Conservation (phyloP, 257 asterid genomes). For the Leptodermis oblonga region DNA sequence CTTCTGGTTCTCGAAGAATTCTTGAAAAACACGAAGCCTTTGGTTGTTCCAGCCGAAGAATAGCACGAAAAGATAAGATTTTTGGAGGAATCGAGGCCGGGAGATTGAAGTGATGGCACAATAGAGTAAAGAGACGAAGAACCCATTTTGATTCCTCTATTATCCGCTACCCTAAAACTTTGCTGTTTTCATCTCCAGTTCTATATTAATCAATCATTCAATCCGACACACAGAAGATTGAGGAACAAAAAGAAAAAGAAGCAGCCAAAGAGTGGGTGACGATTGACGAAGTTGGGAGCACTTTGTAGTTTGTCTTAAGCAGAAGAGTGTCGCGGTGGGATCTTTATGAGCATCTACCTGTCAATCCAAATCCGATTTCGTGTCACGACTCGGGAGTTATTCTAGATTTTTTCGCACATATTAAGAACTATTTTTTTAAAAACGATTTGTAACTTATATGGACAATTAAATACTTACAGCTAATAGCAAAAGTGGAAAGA, state of each 20-base stretch:
- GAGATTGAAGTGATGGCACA: slow-evolving; percentile 27
- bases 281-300: neutral
- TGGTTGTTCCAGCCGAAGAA: slow-evolving; percentile 12
- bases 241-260: neutral
- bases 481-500: too few relatives aligned
- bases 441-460: too few relatives aligned
- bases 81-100: slow-evolving; percentile 26
- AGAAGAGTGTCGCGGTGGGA: neutral
- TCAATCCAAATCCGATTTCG: neutral
- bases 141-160: slow-evolving; percentile 26
- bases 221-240: slow-evolving; percentile 3
- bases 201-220: neutral
- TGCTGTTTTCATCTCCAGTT: neutral
- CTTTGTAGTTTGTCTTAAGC: slow-evolving; percentile 2
- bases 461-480: too few relatives aligned
- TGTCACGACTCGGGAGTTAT: too few relatives aligned
- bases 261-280: neutral
- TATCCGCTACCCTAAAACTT: neutral
- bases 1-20: slow-evolving; percentile 17
- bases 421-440: too few relatives aligned
- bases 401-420: too few relatives aligned
- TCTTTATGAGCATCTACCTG: neutral
- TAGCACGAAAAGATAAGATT: slow-evolving; percentile 21
- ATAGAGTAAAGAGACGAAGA: slow-evolving; percentile 30
- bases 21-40: slow-evolving; percentile 19